Percentiles rank a stretch among this genome's conserved stretches.
These are phyloP conservation scores for Calonectria pseudoturangicola DNA, from an alignment of 2,329 filamentous ascomycete species.

Conservation along the genomic window DNA sequence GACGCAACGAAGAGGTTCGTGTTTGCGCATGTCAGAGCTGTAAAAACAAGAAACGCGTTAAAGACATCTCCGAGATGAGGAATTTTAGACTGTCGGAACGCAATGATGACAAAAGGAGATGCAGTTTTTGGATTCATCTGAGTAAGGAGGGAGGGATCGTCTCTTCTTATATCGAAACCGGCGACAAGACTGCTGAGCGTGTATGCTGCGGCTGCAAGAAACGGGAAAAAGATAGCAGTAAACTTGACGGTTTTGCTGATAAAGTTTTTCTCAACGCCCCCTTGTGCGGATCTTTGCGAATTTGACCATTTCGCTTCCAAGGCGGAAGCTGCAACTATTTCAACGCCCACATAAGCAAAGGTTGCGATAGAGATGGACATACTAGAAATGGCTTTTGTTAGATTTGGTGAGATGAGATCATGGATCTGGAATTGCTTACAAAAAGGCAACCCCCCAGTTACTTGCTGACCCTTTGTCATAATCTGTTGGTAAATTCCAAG, in stretches of 20 bases:
- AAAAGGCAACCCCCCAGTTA: background rate
- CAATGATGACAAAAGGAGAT: slow-evolving; percentile 15
- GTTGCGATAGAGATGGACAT: slow-evolving; percentile 17
- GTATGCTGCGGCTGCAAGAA: slow-evolving; percentile 16
- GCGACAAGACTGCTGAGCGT: slow-evolving; percentile 12
- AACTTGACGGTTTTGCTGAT: slow-evolving; percentile 30
- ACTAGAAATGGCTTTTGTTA: background rate
- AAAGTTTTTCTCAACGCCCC: background rate
- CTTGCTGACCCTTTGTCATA: background rate
- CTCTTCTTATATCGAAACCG: background rate
- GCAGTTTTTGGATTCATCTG: background rate
- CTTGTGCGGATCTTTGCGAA: background rate
- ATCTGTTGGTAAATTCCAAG: background rate
- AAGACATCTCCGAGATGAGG: background rate
- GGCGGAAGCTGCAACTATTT: slow-evolving; percentile 17
- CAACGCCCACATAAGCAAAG: slow-evolving; percentile 8
- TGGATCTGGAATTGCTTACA: background rate
- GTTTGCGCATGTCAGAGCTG: slow-evolving; percentile 26
- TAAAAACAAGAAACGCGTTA: slow-evolving; percentile 25
- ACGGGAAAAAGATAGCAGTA: slow-evolving; percentile 17
- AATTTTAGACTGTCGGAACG: background rate
- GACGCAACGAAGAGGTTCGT: slow-evolving; percentile 25
- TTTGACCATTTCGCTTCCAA: slow-evolving; percentile 22
- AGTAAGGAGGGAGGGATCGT: background rate
- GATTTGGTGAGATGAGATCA: background rate